Evolutionary conservation across 129 eudicot species (phyloP).

Genomic region (Dittrichia graveolens): DNA sequence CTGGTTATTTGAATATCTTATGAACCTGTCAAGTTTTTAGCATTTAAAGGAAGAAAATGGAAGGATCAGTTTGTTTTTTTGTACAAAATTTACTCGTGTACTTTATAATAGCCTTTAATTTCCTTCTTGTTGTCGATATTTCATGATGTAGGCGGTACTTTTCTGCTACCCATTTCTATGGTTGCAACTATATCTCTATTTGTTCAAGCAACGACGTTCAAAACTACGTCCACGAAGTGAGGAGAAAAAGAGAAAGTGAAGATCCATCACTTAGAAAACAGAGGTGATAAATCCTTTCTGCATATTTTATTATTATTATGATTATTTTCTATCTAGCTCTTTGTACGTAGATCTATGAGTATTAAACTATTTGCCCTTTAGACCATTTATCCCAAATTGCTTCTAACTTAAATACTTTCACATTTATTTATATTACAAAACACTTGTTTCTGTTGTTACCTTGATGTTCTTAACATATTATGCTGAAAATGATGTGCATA

Average conservation of each 20-base stretch:
- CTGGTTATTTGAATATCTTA: too few relatives aligned
- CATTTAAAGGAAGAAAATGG: not conserved
- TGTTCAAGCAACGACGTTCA: slow-evolving; percentile 82
- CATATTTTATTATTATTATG: not conserved
- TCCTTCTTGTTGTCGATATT: not conserved
- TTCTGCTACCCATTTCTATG: slow-evolving; percentile 74
- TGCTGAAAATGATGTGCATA: slow-evolving; percentile 6
- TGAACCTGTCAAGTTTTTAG: not conserved
- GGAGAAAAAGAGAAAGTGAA: slow-evolving; percentile 59
- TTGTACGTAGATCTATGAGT: not conserved
- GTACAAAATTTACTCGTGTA: not conserved
- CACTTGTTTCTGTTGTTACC: not conserved
- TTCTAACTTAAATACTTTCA: not conserved
- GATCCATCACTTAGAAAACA: not conserved
- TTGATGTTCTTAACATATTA: not conserved
- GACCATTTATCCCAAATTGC: slow-evolving; percentile 16
- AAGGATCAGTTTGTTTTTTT: not conserved
- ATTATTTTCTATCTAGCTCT: not conserved
- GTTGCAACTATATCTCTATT: slow-evolving; percentile 80
- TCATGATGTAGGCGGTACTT: slow-evolving; percentile 56
- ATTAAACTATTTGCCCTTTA: not conserved
- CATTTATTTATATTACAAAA: slow-evolving; percentile 14
- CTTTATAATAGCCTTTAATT: not conserved
- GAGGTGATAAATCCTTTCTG: slow-evolving; percentile 21
- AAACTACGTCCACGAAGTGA: slow-evolving; percentile 56